Evolutionary conservation across 345 rosid species (phyloP).

Genomic region (Raphanus sativus): DNA sequence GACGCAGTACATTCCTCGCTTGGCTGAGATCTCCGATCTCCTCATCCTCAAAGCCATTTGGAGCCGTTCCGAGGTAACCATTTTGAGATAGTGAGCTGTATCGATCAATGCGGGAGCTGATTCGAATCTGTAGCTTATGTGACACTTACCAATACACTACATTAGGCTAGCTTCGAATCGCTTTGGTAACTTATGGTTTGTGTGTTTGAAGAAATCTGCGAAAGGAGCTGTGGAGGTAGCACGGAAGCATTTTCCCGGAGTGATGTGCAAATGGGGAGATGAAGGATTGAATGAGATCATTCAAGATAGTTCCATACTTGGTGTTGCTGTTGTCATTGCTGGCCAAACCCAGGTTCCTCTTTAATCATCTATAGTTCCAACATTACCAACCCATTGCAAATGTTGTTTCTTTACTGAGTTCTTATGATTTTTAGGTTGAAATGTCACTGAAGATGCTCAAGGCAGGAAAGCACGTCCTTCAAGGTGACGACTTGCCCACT

Average conservation of each 20-base stretch:
- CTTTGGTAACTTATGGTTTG: not conserved
- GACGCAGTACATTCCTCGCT: constrained; percentile 78
- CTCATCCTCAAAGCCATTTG: constrained; percentile 65
- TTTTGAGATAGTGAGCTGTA: not conserved
- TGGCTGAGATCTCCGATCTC: constrained; percentile 82
- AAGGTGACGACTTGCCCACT: constrained; percentile 52
- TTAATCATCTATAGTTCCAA: not conserved
- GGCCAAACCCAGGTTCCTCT: constrained; percentile 75
- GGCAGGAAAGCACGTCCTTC: constrained; percentile 90
- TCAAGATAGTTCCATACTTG: constrained; percentile 60
- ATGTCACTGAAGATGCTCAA: constrained; percentile 73
- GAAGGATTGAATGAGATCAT: constrained; percentile 71
- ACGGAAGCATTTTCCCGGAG: constrained; percentile 66
- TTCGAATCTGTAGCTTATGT: constrained; percentile 4
- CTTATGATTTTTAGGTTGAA: constrained; percentile 56
- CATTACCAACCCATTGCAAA: not conserved
- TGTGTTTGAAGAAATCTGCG: constrained; percentile 66
- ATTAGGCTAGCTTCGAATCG: not conserved
- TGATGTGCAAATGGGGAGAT: constrained; percentile 87
- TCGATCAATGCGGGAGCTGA: constrained; percentile 1
- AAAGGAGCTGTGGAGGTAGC: constrained; percentile 77
- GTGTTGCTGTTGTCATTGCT: constrained; percentile 93
- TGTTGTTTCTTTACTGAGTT: not conserved
- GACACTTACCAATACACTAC: not conserved
- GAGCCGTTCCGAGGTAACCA: constrained; percentile 82